Evolutionary conservation across 2,329 filamentous ascomycete genomes (phyloP), one percentile per base, ranked within the genome.

Genomic region (Colletotrichum lupini): DNA sequence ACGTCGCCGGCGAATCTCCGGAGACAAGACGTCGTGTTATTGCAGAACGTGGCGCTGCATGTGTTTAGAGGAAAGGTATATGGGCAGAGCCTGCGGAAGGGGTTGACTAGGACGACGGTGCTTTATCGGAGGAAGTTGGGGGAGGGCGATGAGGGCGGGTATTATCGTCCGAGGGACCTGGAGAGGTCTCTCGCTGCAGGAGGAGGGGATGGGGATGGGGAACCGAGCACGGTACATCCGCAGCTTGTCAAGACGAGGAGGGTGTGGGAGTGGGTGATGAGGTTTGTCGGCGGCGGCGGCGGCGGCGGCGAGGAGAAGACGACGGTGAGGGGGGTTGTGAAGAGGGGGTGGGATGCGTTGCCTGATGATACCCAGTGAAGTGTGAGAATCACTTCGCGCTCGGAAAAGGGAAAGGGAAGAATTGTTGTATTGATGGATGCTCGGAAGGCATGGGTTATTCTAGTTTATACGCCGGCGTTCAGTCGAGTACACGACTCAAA

Each of bases 11-110:
- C 72, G 12, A 82, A 79, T 0, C 83, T 97, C 37, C 87, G 92
- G 58, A 84, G 91, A 0, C 92, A 93, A 77, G 95, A 98, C 79
- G 89, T 98, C 1, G 86, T 98, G 5, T 86, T 98, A 16, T 80
- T 98, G 72, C 91, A 92, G 69, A 95, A 96, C 77, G 91, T 98
- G 7, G 95, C 93, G 1, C 85, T 98, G 64, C 90, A 91, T 65
- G 90, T 91, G 4, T 98, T 96, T 80, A 88, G 89, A 64, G 90
- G 91, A 59, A 92, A 89, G 77, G 95, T 98, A 0, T 95, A 97
- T 77, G 95, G 96, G 0, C 93, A 97, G 80, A 97, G 93, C 78
- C 83, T 98, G 74, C 90, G 93, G 32, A 89, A 89, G 75, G 90
- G 91, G 8, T 88, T 93, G 77, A 95, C 94, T 4, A 90, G 88